Evolutionary conservation across 768 basidiomycete genomes (phyloP).

Genomic region (Phaeotremella skinneri): DNA sequence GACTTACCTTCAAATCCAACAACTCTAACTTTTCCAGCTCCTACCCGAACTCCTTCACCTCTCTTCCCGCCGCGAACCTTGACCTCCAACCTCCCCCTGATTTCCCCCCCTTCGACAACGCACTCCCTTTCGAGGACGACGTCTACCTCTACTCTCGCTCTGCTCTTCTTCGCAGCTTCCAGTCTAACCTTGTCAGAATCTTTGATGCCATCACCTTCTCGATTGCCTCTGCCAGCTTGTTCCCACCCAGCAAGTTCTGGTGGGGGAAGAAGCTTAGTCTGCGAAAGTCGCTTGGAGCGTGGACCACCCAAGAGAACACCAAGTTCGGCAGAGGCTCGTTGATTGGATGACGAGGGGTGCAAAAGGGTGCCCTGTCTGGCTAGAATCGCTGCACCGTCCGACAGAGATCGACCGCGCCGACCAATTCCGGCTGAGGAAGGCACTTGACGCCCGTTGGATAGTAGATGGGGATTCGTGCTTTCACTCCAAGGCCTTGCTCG

Average conservation of each 20-base stretch:
- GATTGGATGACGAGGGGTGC: conserved; percentile 41
- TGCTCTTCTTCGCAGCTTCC: conserved; percentile 53
- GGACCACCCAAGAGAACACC: conserved; percentile 43
- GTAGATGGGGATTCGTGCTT: conserved; percentile 24
- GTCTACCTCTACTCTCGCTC: conserved; percentile 75
- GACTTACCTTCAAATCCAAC: conserved; percentile 76
- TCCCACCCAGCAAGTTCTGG: conserved; percentile 28
- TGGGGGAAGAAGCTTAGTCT: conserved; percentile 40
- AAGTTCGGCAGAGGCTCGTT: conserved; percentile 45
- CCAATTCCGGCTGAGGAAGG: conserved; percentile 10
- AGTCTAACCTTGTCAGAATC: conserved; percentile 68
- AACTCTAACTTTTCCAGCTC: conserved; percentile 72
- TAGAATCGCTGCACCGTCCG: conserved; percentile 46
- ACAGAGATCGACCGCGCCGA: conserved; percentile 31
- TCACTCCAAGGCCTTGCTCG: conserved; percentile 38
- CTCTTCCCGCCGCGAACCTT: conserved; percentile 62
- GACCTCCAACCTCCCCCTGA: conserved; percentile 70
- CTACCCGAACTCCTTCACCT: conserved; percentile 61
- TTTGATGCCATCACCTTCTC: conserved; percentile 23
- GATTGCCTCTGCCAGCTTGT: conserved; percentile 20
- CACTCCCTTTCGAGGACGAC: conserved; percentile 71
- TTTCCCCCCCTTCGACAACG: conserved; percentile 72
- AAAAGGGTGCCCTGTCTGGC: conserved; percentile 48
- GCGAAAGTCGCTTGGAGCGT: conserved; percentile 30
- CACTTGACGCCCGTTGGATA: conserved; percentile 7